Evolutionary conservation across 2,329 filamentous ascomycete species (phyloP).

Genomic region (Trichophyton schoenleinii): DNA sequence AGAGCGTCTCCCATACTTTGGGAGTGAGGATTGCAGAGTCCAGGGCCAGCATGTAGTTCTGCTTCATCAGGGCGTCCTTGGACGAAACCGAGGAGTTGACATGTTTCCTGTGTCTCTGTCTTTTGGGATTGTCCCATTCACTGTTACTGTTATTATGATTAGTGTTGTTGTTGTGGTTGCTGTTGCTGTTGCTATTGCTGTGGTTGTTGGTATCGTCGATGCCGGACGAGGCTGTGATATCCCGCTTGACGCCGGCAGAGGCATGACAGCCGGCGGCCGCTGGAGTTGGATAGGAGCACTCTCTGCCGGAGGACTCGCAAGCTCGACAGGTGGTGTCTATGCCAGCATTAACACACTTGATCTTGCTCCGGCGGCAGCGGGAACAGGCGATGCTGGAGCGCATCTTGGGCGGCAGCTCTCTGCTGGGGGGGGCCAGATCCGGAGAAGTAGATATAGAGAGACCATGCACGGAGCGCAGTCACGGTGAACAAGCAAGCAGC

Average conservation of each 20-base stretch:
- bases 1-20: constrained; percentile 45
- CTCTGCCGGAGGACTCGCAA: constrained; percentile 57
- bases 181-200: constrained; percentile 13
- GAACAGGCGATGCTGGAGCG: constrained; percentile 69
- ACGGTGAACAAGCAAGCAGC: background rate
- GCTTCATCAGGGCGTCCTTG: constrained; percentile 17
- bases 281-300: constrained; percentile 56
- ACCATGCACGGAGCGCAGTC: background rate
- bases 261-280: constrained; percentile 19
- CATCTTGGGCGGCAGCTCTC: constrained; percentile 36
- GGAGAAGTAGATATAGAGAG: too few relatives aligned
- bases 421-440: background rate
- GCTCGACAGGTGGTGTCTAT: constrained; percentile 59
- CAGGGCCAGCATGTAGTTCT: constrained; percentile 32
- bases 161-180: constrained; percentile 5
- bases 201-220: constrained; percentile 15
- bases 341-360: constrained; percentile 74
- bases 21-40: constrained; percentile 40
- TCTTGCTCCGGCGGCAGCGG: constrained; percentile 66
- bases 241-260: constrained; percentile 23
- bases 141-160: constrained; percentile 11
- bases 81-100: constrained; percentile 20
- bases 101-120: constrained; percentile 27
- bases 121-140: constrained; percentile 33
- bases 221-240: constrained; percentile 24